Base-by-base conservation (phyloP, 768 basidiomycete species). In the Rhodotorula paludigena region DNA sequence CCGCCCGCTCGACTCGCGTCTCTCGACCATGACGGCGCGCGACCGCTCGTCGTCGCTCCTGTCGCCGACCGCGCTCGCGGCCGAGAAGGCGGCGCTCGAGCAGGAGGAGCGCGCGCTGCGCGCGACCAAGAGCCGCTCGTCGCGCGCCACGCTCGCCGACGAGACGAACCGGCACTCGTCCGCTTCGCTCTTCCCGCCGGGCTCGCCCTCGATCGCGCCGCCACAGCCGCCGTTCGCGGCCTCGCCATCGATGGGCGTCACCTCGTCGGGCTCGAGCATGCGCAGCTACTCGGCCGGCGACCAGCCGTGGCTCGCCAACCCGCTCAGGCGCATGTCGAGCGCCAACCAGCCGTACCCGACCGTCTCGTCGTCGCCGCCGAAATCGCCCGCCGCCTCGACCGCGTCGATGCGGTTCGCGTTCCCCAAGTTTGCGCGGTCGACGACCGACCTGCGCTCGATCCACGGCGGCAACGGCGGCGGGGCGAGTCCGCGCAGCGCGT, bases 41-140 rank as follows among this genome's bases (percentile, higher is more conserved):
- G 91, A 62, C 82, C 89, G 21, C 89, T 36, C 68, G 9, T 66
- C 65, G 12, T 57, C 89, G 0, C 80, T 92, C 16, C 83, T 93
- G 30, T 88, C 91, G 78, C 92, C 89, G 71, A 90, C 90, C 2
- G 32, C 42, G 6, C 86, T 92, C 83, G 89, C 91, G 59, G 87
- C 92, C 14, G 91, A 93, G 74, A 88, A 89, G 67, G 87, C 92
- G 44, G 85, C 92, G 77, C 84, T 92, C 28, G 84, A 86, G 54
- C 60, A 66, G 25, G 75, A 78, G 30, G 74, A 64, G 57, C 65
- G 51, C 20, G 60, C 58, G 10, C 69, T 59, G 11, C 52, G 59
- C 16, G 45, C 42, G 5, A 33, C 14, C 10, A 72, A 64, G 66
- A 59, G 21, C 21, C 66, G 66, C 36, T 30, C 25, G 39, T 62